These are phyloP conservation scores for Ligustrum vulgare DNA, from an alignment of 257 asterid species.

Conservation along the genomic window DNA sequence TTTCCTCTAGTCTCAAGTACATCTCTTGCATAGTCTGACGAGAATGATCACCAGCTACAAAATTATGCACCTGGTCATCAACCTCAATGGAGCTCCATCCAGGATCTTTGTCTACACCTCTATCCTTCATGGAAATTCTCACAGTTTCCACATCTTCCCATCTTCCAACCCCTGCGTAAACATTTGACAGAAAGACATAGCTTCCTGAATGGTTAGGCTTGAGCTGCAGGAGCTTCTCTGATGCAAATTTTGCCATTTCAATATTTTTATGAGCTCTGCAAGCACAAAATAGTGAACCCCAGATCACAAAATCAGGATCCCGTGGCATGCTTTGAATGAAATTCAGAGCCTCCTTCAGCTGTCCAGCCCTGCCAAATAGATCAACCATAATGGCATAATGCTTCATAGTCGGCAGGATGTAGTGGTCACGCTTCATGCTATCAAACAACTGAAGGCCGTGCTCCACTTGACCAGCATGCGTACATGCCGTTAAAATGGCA, in stretches of 20 bases:
- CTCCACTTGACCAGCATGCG: slow-evolving; percentile 43
- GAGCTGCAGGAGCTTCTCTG: slow-evolving; percentile 37
- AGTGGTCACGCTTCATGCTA: slow-evolving; percentile 34
- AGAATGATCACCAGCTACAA: slow-evolving; percentile 42
- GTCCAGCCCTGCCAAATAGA: slow-evolving; percentile 44
- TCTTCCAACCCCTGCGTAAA: slow-evolving; percentile 34
- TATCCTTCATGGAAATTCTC: slow-evolving; percentile 39
- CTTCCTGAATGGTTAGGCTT: slow-evolving; percentile 45
- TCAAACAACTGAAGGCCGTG: slow-evolving; percentile 38
- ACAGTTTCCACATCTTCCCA: slow-evolving; percentile 48
- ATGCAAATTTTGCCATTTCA: slow-evolving; percentile 38
- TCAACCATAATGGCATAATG: slow-evolving; percentile 45
- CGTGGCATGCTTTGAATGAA: slow-evolving; percentile 37
- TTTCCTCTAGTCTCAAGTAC: slow-evolving; percentile 34
- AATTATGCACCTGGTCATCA: slow-evolving; percentile 35
- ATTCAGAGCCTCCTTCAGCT: slow-evolving; percentile 34
- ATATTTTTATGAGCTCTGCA: slow-evolving; percentile 44
- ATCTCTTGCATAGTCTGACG: slow-evolving; percentile 31
- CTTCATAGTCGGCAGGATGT: slow-evolving; percentile 37
- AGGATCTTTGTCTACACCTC: slow-evolving; percentile 38
- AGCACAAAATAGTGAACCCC: slow-evolving; percentile 51
- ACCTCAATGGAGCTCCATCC: slow-evolving; percentile 52
- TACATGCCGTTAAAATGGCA: slow-evolving; percentile 40
- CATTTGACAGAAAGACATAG: slow-evolving; percentile 41
- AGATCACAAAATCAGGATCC: slow-evolving; percentile 39